Evolutionary conservation across 306 rosid species (phyloP).

Genomic region (Argentina anserina): DNA sequence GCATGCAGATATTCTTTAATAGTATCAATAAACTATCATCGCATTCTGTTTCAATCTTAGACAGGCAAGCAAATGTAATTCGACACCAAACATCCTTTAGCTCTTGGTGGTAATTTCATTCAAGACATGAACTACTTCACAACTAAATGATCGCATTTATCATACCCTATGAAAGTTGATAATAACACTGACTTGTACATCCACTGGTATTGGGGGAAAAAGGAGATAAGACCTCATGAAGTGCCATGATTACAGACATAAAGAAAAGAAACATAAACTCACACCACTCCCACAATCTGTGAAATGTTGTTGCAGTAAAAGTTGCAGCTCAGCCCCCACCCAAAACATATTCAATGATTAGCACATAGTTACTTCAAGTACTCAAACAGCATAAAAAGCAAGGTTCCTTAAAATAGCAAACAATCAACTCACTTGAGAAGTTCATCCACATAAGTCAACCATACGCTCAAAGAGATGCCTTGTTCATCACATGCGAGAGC

Average conservation of each 20-base stretch:
- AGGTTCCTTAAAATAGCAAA: neutral
- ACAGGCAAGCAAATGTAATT: neutral
- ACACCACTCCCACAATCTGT: neutral
- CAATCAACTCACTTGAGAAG: slow-evolving; percentile 64
- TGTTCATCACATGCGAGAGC: slow-evolving; percentile 73
- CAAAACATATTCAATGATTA: neutral
- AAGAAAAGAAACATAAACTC: neutral
- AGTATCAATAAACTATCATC: neutral
- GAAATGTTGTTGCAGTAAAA: neutral
- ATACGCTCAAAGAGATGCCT: slow-evolving; percentile 68
- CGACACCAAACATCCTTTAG: neutral
- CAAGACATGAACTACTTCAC: neutral
- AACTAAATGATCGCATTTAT: neutral
- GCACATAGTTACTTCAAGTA: neutral
- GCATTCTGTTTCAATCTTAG: neutral
- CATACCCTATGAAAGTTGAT: neutral
- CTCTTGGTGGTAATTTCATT: neutral
- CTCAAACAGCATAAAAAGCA: neutral
- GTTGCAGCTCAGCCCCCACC: neutral
- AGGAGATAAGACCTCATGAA: neutral
- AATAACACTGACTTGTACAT: neutral
- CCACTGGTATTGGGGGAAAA: neutral
- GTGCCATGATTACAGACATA: neutral
- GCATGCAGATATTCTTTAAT: neutral
- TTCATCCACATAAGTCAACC: slow-evolving; percentile 80